Base-by-base conservation (phyloP, 2,329 filamentous ascomycete species). In the Sporothrix pallida region DNA sequence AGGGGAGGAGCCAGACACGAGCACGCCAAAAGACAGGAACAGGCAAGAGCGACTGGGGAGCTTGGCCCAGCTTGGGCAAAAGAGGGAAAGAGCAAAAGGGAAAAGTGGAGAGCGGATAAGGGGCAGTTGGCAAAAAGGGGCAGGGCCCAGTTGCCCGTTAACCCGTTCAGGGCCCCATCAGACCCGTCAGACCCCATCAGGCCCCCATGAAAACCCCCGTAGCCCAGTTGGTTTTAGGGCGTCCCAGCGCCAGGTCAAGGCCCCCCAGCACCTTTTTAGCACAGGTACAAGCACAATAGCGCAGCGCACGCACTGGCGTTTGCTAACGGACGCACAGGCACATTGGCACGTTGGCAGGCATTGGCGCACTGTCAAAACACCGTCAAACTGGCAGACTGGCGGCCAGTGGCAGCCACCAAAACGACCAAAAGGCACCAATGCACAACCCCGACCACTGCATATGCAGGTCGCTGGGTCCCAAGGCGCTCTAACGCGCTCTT, bases 91-190 rank as follows among this genome's bases (percentile, higher is more conserved):
- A 52, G 63, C 13, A 10, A 31, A 68, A 31, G 42, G n/a, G 42
- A 67, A 69, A 69, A 73, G 71, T 73, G 71, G 71, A 20, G 23
- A 26, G 20, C 44, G 44, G 63, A 69, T 69, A 68, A 69, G 71
- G 71, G 71, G 71, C 71, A 70, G 62, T 48, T 54, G 37, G 65
- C 23, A 52, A 72, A 72, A 68, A 69, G 71, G 71, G 71, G 63
- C 71, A 58, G 48, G 70, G 58, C n/a, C 60, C 37, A 62, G 58
- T 37, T 60, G 58, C 58, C 58, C 7, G 58, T 37, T 9, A 26
- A 62, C 58, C 58, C 7, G 58, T 37, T 37, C 58, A 62, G 58
- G 58, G 31, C 4, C 31, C 23, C 23, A 26, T 26, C 48, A 50
- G 23, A 26, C 50, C 44, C 17, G 63, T 23, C 12, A 60, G 56